Evolutionary conservation across 164 flowering plant genomes (phyloP), one percentile per base, ranked within the genome.

Genomic region (Annona cherimola): DNA sequence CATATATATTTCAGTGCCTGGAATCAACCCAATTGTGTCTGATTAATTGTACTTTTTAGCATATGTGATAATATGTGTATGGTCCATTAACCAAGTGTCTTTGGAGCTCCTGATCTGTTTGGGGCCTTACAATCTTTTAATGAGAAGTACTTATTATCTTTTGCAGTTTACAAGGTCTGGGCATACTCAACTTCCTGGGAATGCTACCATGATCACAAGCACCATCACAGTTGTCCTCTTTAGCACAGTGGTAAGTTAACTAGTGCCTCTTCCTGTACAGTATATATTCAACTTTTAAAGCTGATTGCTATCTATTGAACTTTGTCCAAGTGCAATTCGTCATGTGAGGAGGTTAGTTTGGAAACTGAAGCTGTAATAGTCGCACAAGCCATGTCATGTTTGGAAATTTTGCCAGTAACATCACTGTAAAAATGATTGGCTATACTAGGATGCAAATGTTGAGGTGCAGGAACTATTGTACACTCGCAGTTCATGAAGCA

Each of bases 131-230:
- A 11, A 50, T 50, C 14, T 50, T 50, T 9, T 50, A 11, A 50
- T 50, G 57, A 7, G 9, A 50, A 50, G 14, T 50, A 63, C 40
- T 40, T 63, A 63, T 26, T 63, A 35, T 50, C 14, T 61, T 8
- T 64, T 85, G 86, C 89, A 94, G 99, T 94, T 94, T 73, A 84
- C 90, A 50, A 81, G 86, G 65, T 65, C 80, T 41, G 97, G 92
- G 20, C 88, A 90, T 75, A 89, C 92, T 63, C 85, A 91, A 67
- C 61, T 86, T 70, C 88, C 76, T 0, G 91, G 80, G 57, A 89
- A 89, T 78, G 97, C 98, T 14, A 83, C 91, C 78, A 86, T 94
- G 97, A 94, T 94, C 76, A 91, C 99, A 18, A 89, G 99, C 75
- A 94, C 99, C 55, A 94, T 94, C 42, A 83, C 98, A 1, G 92